A percentile compares a stretch with the other conserved stretches of the same genome.
These are phyloP conservation scores for Trichoderma arundinaceum DNA, from an alignment of 2,329 filamentous ascomycete genomes.

Conservation along the genomic window DNA sequence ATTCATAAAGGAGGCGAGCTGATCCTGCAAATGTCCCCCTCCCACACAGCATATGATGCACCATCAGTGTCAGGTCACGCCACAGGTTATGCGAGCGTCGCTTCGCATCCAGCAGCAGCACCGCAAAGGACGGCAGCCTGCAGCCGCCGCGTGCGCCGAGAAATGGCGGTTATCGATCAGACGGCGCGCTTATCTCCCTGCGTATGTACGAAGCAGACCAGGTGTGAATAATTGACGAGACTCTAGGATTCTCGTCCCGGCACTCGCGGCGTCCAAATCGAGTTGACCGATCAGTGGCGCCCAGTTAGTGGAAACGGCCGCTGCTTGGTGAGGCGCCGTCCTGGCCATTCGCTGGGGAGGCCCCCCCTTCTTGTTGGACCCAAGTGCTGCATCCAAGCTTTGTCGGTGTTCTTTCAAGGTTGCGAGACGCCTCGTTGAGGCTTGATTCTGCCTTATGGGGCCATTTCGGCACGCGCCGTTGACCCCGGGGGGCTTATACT, in stretches of 20 bases:
- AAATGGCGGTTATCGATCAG: slow-evolving; percentile 26
- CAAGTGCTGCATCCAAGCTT: slow-evolving; percentile 1
- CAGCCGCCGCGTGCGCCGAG: slow-evolving; percentile 4
- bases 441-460: slow-evolving; percentile 20
- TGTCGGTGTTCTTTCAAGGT: neutral
- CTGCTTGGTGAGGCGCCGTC: neutral
- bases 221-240: neutral
- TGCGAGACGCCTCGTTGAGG: slow-evolving; percentile 4
- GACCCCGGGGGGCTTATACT: neutral
- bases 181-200: slow-evolving; percentile 21
- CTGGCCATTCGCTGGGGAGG: neutral
- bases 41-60: neutral
- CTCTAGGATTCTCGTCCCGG: neutral
- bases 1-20: neutral
- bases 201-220: neutral
- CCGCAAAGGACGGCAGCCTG: neutral
- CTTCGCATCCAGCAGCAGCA: neutral
- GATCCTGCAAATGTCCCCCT: neutral
- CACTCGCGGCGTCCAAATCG: slow-evolving; percentile 27
- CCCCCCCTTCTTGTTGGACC: neutral
- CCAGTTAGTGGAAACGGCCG: slow-evolving; percentile 1
- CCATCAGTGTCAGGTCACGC: neutral
- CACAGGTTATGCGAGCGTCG: no score
- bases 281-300: slow-evolving; percentile 27
- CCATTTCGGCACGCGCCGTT: slow-evolving; percentile 31